These are phyloP conservation scores for Apophysomyces elegans DNA, from an alignment of 371 early-diverging fungal genomes.

Conservation along the genomic window DNA sequence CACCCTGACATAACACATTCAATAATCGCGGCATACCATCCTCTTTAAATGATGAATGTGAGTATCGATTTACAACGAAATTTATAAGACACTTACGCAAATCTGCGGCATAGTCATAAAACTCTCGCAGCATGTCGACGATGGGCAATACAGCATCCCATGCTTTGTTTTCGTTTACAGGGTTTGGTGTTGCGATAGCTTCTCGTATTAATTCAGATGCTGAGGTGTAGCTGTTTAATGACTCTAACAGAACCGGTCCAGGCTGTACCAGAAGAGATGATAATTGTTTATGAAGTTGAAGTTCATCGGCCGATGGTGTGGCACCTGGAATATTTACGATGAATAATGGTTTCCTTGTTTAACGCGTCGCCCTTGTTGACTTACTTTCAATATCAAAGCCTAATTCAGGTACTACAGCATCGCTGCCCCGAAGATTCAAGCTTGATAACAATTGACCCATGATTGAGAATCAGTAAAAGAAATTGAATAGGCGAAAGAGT, in stretches of 20 bases:
- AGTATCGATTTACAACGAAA: neutral
- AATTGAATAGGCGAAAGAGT: conserved; percentile 5
- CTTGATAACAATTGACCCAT: conserved; percentile 53
- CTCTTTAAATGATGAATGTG: conserved; percentile 50
- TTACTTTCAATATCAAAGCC: conserved; percentile 58
- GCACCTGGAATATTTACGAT: conserved; percentile 44
- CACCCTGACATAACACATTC: conserved; percentile 73
- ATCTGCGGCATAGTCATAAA: conserved; percentile 75
- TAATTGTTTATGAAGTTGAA: conserved; percentile 53
- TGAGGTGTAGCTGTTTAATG: conserved; percentile 56
- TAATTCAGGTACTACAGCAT: conserved; percentile 51
- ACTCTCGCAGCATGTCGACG: conserved; percentile 75
- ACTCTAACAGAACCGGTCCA: conserved; percentile 47
- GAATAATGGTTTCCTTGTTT: conserved; percentile 5
- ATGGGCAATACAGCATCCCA: conserved; percentile 85
- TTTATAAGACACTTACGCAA: conserved; percentile 55
- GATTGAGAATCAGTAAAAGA: neutral
- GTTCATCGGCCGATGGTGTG: conserved; percentile 55
- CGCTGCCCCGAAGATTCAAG: conserved; percentile 45
- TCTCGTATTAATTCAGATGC: conserved; percentile 47
- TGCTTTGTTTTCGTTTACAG: conserved; percentile 83
- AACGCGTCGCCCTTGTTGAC: conserved; percentile 6
- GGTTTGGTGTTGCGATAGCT: conserved; percentile 83
- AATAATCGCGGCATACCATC: conserved; percentile 70
- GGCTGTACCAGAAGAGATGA: conserved; percentile 49